Percentiles rank a stretch among this genome's conserved stretches.
Evolutionary conservation across 768 basidiomycete species (phyloP).

Genomic region (Hypholoma fasciculare): DNA sequence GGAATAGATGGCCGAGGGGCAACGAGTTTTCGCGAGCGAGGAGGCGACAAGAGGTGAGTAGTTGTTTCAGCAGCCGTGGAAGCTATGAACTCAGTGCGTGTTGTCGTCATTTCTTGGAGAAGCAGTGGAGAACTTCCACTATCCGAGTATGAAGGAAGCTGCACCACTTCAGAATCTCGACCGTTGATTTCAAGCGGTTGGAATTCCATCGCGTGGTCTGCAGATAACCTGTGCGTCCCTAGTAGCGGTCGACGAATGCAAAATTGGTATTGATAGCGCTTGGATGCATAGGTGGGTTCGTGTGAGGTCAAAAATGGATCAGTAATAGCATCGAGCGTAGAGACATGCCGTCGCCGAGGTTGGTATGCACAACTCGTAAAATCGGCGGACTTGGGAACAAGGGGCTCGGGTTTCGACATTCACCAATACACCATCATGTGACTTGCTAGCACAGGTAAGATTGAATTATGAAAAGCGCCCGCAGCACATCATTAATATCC

Average conservation of each 20-base stretch:
- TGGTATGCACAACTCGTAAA: conserved; percentile 2
- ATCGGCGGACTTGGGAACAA: conserved; percentile 7
- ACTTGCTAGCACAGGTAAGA: not conserved
- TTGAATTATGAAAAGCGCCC: not conserved
- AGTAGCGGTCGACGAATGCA: not conserved
- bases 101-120: conserved; percentile 47
- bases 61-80: conserved; percentile 48
- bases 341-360: not conserved
- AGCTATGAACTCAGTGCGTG: conserved; percentile 45
- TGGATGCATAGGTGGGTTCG: not conserved
- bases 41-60: conserved; percentile 67
- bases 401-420: not conserved
- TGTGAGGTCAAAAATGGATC: not conserved
- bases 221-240: too few relatives aligned
- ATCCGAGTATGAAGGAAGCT: conserved; percentile 18
- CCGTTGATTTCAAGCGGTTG: conserved; percentile 6
- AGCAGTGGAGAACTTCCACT: conserved; percentile 29
- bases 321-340: not conserved
- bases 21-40: conserved; percentile 60
- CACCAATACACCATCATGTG: not conserved
- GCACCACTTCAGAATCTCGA: conserved; percentile 1
- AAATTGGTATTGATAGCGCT: not conserved
- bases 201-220: conserved; percentile 7
- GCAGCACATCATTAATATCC: conserved; percentile 3
- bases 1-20: conserved; percentile 19